phyloP scores from a whole-genome alignment of 192 early-diverging fungal species.

The Coemansia sp. region DNA sequence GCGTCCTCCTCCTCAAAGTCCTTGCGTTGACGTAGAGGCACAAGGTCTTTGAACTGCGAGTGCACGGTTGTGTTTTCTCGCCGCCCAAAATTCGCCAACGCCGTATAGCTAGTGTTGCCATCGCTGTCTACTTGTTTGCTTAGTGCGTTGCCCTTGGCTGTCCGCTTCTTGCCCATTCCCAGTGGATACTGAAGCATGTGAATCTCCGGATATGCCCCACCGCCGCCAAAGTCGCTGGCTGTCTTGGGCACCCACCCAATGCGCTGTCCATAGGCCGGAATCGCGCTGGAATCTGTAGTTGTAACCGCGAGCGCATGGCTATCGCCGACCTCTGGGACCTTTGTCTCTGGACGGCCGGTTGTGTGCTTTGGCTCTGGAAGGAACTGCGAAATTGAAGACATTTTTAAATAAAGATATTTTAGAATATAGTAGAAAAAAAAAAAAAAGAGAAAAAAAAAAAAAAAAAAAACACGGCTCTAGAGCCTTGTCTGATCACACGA shows the following conservation, averaged over 20 bases:
- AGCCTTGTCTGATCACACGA: neutral
- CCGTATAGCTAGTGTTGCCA: constrained; percentile 89
- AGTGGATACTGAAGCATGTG: constrained; percentile 90
- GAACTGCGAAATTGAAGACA: constrained; percentile 55
- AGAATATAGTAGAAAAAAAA: neutral
- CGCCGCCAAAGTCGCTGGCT: constrained; percentile 90
- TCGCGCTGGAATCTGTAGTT: neutral
- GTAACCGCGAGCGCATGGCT: neutral
- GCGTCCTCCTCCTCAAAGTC: constrained; percentile 67
- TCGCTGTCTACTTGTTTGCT: constrained; percentile 87
- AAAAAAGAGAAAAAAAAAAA: neutral
- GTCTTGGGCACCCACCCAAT: constrained; percentile 77
- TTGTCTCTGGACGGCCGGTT: neutral
- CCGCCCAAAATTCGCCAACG: constrained; percentile 81
- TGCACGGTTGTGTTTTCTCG: constrained; percentile 74
- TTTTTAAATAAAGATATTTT: constrained; percentile 8
- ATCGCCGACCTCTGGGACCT: neutral
- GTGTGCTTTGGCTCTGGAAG: constrained; percentile 51
- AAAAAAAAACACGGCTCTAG: neutral
- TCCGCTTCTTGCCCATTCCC: constrained; percentile 84
- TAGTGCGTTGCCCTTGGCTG: constrained; percentile 59
- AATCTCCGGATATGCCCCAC: constrained; percentile 97
- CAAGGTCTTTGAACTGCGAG: constrained; percentile 79
- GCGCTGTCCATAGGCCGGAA: constrained; percentile 83
- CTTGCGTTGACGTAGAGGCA: constrained; percentile 67